phyloP scores from a whole-genome alignment of 164 flowering plant species.

The Cinnamomum chago region DNA sequence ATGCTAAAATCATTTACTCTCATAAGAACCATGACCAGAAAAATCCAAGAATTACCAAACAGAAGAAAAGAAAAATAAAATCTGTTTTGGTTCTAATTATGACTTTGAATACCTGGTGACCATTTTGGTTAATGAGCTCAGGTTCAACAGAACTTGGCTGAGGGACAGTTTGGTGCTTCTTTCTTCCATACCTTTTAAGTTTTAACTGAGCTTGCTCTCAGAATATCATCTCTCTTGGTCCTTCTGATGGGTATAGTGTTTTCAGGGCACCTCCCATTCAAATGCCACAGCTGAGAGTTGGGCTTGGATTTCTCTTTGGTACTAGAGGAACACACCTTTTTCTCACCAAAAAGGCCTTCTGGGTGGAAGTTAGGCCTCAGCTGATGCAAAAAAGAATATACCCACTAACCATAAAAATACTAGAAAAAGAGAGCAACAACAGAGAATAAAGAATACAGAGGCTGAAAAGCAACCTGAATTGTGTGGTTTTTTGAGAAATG shows the following conservation, averaged over 20 bases:
- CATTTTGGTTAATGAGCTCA: slow-evolving; percentile 67
- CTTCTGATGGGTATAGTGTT: slow-evolving; percentile 84
- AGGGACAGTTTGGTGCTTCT: slow-evolving; percentile 67
- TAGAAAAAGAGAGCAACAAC: slow-evolving; percentile 1
- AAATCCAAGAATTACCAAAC: slow-evolving; percentile 4
- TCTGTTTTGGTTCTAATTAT: not conserved
- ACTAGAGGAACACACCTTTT: slow-evolving; percentile 36
- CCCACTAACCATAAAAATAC: not conserved
- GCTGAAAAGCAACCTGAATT: slow-evolving; percentile 54
- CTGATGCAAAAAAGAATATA: slow-evolving; percentile 24
- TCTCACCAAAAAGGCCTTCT: slow-evolving; percentile 68
- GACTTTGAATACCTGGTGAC: slow-evolving; percentile 66
- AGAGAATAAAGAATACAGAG: not conserved
- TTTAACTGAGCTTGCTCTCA: slow-evolving; percentile 73
- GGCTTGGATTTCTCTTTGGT: slow-evolving; percentile 26
- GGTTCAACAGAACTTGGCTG: slow-evolving; percentile 81
- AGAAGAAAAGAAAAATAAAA: slow-evolving; percentile 5
- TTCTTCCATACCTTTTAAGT: slow-evolving; percentile 70
- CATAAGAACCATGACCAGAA: not conserved
- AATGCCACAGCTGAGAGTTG: slow-evolving; percentile 72
- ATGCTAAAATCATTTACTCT: too few relatives aligned
- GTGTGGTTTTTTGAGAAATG: slow-evolving; percentile 84
- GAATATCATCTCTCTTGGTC: slow-evolving; percentile 68
- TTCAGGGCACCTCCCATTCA: slow-evolving; percentile 73
- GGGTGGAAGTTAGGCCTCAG: slow-evolving; percentile 78